Percentiles rank a stretch among this genome's conserved stretches.
These are phyloP conservation scores for Boletus edulis DNA, from an alignment of 768 basidiomycete genomes.

Conservation along the genomic window DNA sequence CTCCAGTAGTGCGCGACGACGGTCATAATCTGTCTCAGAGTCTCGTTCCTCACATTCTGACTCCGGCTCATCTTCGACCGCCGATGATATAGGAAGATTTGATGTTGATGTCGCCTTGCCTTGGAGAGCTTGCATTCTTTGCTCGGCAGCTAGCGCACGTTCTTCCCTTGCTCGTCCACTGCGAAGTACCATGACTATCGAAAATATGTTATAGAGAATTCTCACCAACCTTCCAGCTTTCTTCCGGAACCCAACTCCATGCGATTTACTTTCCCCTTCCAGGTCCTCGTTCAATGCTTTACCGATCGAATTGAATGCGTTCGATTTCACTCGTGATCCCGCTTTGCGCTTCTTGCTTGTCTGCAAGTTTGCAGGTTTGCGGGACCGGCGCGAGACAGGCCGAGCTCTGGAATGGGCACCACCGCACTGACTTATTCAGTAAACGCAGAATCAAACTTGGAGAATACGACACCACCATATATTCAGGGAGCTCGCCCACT, in stretches of 20 bases:
- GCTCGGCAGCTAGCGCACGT: conserved; percentile 72
- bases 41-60: conserved; percentile 41
- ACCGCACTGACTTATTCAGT: conserved; percentile 55
- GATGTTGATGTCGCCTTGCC: conserved; percentile 15
- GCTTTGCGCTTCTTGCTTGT: conserved; percentile 69
- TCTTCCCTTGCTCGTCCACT: conserved; percentile 82
- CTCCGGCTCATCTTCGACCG: conserved; percentile 32
- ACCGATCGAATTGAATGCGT: conserved; percentile 60
- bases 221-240: conserved; percentile 57
- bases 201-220: not conserved
- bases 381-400: conserved; percentile 45
- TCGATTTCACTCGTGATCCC: conserved; percentile 63
- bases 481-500: conserved; percentile 68
- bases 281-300: conserved; percentile 44
- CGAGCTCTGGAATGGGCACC: conserved; percentile 68
- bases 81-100: conserved; percentile 15
- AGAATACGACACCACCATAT: conserved; percentile 47
- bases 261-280: conserved; percentile 35
- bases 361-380: conserved; percentile 58
- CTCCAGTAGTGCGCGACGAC: conserved; percentile 51
- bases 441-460: not conserved
- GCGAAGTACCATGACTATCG: conserved; percentile 1
- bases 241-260: conserved; percentile 68
- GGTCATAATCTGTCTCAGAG: conserved; percentile 43
- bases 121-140: conserved; percentile 49